phyloP scores from a whole-genome alignment of 345 rosid genomes.

The Citrus cavaleriei region DNA sequence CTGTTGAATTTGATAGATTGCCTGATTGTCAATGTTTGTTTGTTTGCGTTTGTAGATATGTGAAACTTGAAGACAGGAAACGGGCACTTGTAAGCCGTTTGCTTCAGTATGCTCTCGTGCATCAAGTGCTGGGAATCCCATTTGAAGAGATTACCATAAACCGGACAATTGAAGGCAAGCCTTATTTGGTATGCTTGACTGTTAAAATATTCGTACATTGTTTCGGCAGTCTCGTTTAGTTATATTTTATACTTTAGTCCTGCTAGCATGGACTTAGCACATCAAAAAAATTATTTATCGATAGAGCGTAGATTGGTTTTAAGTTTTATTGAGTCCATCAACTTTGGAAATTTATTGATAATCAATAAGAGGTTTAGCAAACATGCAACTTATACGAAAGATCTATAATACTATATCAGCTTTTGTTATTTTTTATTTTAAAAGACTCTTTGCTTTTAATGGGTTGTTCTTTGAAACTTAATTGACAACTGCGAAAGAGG shows the following conservation, averaged over 20 bases:
- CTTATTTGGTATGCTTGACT: constrained; percentile 47
- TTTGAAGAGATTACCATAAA: constrained; percentile 37
- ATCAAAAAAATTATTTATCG: neutral
- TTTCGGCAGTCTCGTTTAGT: neutral
- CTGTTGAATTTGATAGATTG: neutral
- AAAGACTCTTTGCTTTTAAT: neutral
- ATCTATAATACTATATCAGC: neutral
- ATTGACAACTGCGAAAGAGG: too few species aligned
- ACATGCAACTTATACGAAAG: neutral
- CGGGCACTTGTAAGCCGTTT: constrained; percentile 57
- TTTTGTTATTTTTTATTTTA: neutral
- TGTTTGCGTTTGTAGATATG: constrained; percentile 32
- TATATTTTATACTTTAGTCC: neutral
- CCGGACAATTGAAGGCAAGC: constrained; percentile 62
- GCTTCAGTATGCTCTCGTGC: constrained; percentile 54
- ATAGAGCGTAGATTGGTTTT: neutral
- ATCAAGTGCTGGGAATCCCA: constrained; percentile 42
- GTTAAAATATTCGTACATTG: neutral
- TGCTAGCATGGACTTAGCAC: neutral
- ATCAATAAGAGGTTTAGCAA: neutral
- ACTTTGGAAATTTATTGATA: neutral
- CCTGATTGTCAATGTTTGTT: neutral
- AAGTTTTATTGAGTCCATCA: neutral
- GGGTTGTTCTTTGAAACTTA: too few species aligned
- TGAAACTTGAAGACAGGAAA: constrained; percentile 54